phyloP scores from a whole-genome alignment of 176 grass and related monocot genomes.

The Olyra latifolia region DNA sequence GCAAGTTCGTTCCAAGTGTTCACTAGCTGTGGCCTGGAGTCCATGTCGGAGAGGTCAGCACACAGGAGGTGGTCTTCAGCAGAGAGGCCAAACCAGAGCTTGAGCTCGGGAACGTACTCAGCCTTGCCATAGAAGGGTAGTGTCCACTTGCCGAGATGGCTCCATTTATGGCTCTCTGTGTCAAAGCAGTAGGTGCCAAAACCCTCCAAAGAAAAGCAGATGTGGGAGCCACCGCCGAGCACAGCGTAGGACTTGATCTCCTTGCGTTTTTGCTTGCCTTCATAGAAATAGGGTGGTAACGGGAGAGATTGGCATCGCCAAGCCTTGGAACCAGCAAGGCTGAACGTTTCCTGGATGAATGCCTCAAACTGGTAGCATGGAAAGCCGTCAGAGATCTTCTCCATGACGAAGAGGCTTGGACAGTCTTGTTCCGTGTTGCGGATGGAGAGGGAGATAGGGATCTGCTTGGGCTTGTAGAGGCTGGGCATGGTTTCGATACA shows the following conservation, averaged over 20 bases:
- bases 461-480: background rate
- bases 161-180: background rate
- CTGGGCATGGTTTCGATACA: background rate
- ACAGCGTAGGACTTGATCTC: background rate
- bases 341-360: background rate
- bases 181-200: conserved; percentile 16
- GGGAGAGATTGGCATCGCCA: background rate
- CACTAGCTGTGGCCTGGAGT: too few relatives aligned
- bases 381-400: background rate
- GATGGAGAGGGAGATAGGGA: background rate
- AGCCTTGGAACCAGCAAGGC: background rate
- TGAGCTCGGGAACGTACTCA: background rate
- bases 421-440: rapidly evolving
- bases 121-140: background rate
- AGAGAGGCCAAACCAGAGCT: background rate
- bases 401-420: background rate
- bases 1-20: background rate
- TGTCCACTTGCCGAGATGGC: background rate
- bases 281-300: background rate
- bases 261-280: too few relatives aligned
- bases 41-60: background rate
- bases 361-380: conserved; percentile 17
- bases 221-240: background rate
- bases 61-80: background rate
- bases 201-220: background rate